Base-by-base conservation (phyloP, 495 filamentous ascomycete genomes). In the Letharia columbiana region DNA sequence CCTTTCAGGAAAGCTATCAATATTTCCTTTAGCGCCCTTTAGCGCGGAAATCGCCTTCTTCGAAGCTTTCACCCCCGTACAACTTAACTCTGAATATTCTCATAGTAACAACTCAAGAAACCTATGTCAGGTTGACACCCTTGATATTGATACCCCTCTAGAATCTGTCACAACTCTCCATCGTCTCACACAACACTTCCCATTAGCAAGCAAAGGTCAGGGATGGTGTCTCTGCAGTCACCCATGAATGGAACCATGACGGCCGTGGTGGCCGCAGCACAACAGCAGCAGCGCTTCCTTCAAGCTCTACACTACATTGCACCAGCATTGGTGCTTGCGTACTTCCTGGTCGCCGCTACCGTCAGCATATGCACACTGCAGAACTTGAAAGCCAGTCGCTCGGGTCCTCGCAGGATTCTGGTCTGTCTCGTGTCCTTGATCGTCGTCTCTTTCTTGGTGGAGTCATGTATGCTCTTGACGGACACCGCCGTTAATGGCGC, bases 361-460 rank as follows among this genome's bases (percentile, higher is more conserved):
- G 69, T 84, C 63, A 81, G 81, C 31, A 72, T 83, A 58, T 87
- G 81, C 70, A 84, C 81, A 13, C 73, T 87, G 40, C 83, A 84
- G 66, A 82, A 79, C 13, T 70, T 75, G 44, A 74, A 73, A 47
- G 72, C 78, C 17, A 74, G 62, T 57, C 64, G 64, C 61, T 70
- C 79, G 33, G 70, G 77, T 61, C 79, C 80, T 54, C 78, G 78
- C 42, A 74, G 75, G 54, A 64, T 77, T 50, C 79, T 85, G 64
- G 73, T 81, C 54, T 77, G 71, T 68, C 72, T 83, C 31, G 75
- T 86, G n/a, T 67, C 77, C 56, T 69, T 76, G 17, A 75, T 80
- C 61, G 75, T 84, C 65, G 63, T 74, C 42, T 78, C 78, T 28
- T 87, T 83, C 73, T 75, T 60, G 8, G 50, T 41, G 40, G 59